Percentiles rank a stretch among this genome's conserved stretches.
Evolutionary conservation across 2,329 filamentous ascomycete species (phyloP).

Genomic region (Mycosphaerella sp.): DNA sequence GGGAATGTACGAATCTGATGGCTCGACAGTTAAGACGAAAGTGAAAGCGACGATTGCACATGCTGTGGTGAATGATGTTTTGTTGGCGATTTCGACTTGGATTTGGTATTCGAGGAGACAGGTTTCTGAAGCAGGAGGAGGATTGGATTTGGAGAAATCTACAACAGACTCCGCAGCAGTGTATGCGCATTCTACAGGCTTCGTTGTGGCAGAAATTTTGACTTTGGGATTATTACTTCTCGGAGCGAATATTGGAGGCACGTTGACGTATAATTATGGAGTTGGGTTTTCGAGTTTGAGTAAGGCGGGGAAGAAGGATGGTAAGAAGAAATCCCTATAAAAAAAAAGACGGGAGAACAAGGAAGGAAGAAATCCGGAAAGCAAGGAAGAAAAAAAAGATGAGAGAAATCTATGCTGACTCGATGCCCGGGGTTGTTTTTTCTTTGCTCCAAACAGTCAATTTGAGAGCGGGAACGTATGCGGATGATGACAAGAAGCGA

Average conservation of each 20-base stretch:
- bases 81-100: conserved; percentile 36
- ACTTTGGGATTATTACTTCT: conserved; percentile 35
- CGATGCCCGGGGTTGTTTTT: too few relatives aligned
- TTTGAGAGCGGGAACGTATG: conserved; percentile 12
- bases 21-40: conserved; percentile 35
- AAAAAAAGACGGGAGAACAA: too few relatives aligned
- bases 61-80: conserved; percentile 40
- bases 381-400: too few relatives aligned
- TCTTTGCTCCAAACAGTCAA: conserved; percentile 7
- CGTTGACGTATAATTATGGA: conserved; percentile 42
- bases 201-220: conserved; percentile 35
- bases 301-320: conserved; percentile 25
- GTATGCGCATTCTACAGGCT: conserved; percentile 34
- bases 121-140: too few relatives aligned
- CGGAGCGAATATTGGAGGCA: conserved; percentile 40
- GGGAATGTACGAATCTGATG: conserved; percentile 36
- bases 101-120: conserved; percentile 34
- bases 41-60: conserved; percentile 40
- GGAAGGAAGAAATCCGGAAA: too few relatives aligned
- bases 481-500: conserved; percentile 12
- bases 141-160: too few relatives aligned
- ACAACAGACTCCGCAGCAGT: too few relatives aligned
- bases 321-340: conserved; percentile 11
- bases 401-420: too few relatives aligned
- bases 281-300: conserved; percentile 37